Evolutionary conservation across 495 filamentous ascomycete species (phyloP).

Genomic region (Umbilicaria muhlenbergii): DNA sequence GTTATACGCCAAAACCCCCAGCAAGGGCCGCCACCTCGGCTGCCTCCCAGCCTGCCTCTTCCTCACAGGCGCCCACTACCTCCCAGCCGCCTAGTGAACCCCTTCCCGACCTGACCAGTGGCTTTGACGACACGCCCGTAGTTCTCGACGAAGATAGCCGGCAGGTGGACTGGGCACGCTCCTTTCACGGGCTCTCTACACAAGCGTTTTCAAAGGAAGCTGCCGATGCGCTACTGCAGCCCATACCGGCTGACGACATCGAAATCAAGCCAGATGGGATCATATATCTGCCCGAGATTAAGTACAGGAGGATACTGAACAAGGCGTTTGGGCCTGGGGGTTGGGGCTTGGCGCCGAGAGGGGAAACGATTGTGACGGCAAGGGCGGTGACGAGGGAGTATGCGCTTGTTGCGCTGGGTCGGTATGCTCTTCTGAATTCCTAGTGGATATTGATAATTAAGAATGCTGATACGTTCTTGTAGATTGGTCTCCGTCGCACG

Average conservation of each 20-base stretch:
- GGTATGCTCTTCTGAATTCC: slow-evolving; percentile 39
- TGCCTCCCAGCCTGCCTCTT: slow-evolving; percentile 11
- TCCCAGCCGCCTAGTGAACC: slow-evolving; percentile 19
- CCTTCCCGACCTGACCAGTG: slow-evolving; percentile 35
- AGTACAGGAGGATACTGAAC: slow-evolving; percentile 88
- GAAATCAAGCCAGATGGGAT: slow-evolving; percentile 97
- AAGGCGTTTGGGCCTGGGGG: slow-evolving; percentile 84
- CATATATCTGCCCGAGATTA: slow-evolving; percentile 94
- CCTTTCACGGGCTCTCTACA: slow-evolving; percentile 73
- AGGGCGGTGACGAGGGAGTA: slow-evolving; percentile 90
- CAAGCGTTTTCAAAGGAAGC: slow-evolving; percentile 64
- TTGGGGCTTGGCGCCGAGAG: slow-evolving; percentile 84
- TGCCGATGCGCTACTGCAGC: slow-evolving; percentile 51
- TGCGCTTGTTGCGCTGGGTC: slow-evolving; percentile 74
- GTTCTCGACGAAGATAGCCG: slow-evolving; percentile 26
- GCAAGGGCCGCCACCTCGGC: slow-evolving; percentile 9
- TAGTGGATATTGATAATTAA: background rate
- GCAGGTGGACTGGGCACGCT: slow-evolving; percentile 82
- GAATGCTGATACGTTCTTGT: too few species aligned
- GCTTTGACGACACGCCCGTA: slow-evolving; percentile 35
- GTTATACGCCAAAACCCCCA: background rate
- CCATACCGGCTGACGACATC: slow-evolving; percentile 56
- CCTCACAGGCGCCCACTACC: slow-evolving; percentile 9
- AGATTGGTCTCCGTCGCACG: slow-evolving; percentile 73
- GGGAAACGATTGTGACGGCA: slow-evolving; percentile 78